These are phyloP conservation scores for Nepenthes mirabilis DNA, from an alignment of 148 eudicot genomes.

Conservation along the genomic window DNA sequence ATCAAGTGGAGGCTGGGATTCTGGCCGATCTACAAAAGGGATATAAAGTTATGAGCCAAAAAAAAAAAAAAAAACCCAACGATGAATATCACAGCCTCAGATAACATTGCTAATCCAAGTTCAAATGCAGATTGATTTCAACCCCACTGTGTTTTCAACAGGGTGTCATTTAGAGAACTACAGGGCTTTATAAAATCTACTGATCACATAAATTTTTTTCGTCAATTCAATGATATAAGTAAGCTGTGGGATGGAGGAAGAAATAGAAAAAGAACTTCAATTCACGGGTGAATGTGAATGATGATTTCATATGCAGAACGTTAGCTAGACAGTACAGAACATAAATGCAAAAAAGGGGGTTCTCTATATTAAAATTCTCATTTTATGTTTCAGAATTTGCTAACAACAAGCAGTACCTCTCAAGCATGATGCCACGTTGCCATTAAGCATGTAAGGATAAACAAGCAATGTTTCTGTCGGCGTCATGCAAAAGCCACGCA, in stretches of 20 bases:
- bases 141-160: too few relatives aligned
- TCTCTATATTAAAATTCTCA: too few relatives aligned
- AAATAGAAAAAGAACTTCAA: too few relatives aligned
- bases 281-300: too few relatives aligned
- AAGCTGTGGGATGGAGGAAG: too few relatives aligned
- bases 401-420: conserved; percentile 19
- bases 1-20: conserved; percentile 4
- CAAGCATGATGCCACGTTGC: conserved; percentile 40
- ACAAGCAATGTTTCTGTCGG: conserved; percentile 46
- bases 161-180: too few relatives aligned
- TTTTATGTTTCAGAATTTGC: not conserved
- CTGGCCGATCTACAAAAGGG: conserved; percentile 4
- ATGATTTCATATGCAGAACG: too few relatives aligned
- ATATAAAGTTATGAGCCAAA: not conserved
- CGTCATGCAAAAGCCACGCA: conserved; percentile 49
- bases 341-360: too few relatives aligned
- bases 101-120: not conserved
- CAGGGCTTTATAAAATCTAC: too few relatives aligned
- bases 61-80: not conserved
- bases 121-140: not conserved
- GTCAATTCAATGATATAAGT: too few relatives aligned
- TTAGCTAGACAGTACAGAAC: too few relatives aligned
- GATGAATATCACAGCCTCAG: not conserved
- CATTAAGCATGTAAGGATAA: conserved; percentile 42
- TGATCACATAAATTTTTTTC: too few relatives aligned